Evolutionary conservation across 371 early-diverging fungal species (phyloP).

Genomic region (Blastocladiella emersonii): DNA sequence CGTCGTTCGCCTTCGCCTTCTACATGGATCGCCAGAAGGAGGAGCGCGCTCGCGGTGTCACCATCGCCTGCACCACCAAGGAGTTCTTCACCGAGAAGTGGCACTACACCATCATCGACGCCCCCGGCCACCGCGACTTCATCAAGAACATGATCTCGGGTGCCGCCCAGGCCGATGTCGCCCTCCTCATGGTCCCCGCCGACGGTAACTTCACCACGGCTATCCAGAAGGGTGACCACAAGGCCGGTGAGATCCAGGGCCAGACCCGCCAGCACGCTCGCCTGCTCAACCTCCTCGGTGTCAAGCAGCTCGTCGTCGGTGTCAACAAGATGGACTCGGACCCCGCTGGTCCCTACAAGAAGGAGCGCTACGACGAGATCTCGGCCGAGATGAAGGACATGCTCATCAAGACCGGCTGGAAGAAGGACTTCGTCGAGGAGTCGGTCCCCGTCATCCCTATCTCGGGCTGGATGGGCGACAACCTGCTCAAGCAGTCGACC

Average conservation of each 20-base stretch:
- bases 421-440: constrained; percentile 41
- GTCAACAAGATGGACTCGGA: constrained; percentile 99
- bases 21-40: constrained; percentile 11
- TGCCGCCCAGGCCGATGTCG: constrained; percentile 83
- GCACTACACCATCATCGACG: constrained; percentile 76
- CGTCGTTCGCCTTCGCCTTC: constrained; percentile 91
- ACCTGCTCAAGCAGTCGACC: constrained; percentile 84
- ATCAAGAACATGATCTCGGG: constrained; percentile 99
- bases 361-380: constrained; percentile 88
- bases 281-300: constrained; percentile 93
- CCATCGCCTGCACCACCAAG: constrained; percentile 4
- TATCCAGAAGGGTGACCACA: constrained; percentile 32
- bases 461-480: constrained; percentile 96
- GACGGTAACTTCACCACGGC: constrained; percentile 95
- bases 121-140: constrained; percentile 99
- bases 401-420: constrained; percentile 91
- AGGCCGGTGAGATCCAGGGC: constrained; percentile 45
- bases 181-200: constrained; percentile 93
- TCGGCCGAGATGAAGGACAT: constrained; percentile 82
- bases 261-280: constrained; percentile 99
- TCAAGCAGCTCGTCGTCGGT: constrained; percentile 92
- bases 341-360: constrained; percentile 54
- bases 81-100: background rate
- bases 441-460: constrained; percentile 89
- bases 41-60: constrained; percentile 10